Conservation (phyloP, 805 yeast species). For the Yamadazyma takamatsuzukensis region DNA sequence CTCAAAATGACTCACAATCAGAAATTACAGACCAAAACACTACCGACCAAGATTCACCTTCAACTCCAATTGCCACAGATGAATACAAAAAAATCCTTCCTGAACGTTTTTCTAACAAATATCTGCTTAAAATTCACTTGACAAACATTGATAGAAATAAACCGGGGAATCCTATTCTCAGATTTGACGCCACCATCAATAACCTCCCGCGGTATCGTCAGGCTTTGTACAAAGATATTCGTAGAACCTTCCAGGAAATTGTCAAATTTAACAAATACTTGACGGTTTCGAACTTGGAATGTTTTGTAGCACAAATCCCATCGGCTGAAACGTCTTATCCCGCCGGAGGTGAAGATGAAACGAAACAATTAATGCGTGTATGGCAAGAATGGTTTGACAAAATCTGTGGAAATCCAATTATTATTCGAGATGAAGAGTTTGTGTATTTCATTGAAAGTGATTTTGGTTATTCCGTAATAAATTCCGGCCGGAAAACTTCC, state of each 20-base stretch:
- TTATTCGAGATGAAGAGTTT: slow-evolving; percentile 84
- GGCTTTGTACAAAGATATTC: slow-evolving; percentile 61
- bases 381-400: slow-evolving; percentile 88
- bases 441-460: slow-evolving; percentile 80
- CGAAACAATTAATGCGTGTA: slow-evolving; percentile 47
- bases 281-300: slow-evolving; percentile 80
- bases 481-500: slow-evolving; percentile 50
- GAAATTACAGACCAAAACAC: not conserved
- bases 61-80: slow-evolving; percentile 34
- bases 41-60: slow-evolving; percentile 7
- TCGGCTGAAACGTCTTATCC: slow-evolving; percentile 73
- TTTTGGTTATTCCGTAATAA: slow-evolving; percentile 59
- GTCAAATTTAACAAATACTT: slow-evolving; percentile 72
- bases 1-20: too few species aligned
- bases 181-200: slow-evolving; percentile 50
- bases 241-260: slow-evolving; percentile 79
- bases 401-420: slow-evolving; percentile 68
- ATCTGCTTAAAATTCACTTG: slow-evolving; percentile 51
- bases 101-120: slow-evolving; percentile 44
- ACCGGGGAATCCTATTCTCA: slow-evolving; percentile 74
- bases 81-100: slow-evolving; percentile 48
- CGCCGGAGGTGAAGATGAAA: slow-evolving; percentile 79
- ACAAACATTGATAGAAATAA: slow-evolving; percentile 69
- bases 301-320: slow-evolving; percentile 90
- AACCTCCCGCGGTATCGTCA: slow-evolving; percentile 78